Base-by-base conservation (phyloP, 2,329 filamentous ascomycete species). In the Aulographum hederae region DNA sequence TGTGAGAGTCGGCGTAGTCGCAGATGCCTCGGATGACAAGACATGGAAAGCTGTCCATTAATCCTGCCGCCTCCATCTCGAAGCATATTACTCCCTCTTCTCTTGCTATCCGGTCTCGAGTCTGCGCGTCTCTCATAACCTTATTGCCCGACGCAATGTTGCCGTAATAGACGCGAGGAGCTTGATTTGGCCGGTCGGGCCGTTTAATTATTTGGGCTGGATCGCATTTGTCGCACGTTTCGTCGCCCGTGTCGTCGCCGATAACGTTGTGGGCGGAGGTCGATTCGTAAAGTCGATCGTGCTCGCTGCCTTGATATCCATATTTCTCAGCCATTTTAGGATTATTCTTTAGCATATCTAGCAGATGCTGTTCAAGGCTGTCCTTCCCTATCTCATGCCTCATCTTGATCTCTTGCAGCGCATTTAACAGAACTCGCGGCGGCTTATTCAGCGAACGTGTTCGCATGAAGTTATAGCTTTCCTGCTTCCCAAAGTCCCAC, bases 121-220 rank as follows among this genome's bases (percentile, higher is more conserved):
- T 8, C 8, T 10, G 8, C 6, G 10, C 27, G 15, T 28, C 10
- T 28, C 16, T 28, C 12, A 28, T 17, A 10, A 28, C 8, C 8
- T n/a, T 28, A 31, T 61, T 51, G 10, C 50, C 55, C 0, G 54
- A 60, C 5, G 47, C 57, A 1, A 61, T 45, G 1, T 37, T 31
- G 0, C 58, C 57, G 18, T 60, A 39, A 31, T 56, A 50, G 1
- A 60, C 35, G 1, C n/a, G 34, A 20, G 50, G 45, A 3, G 38
- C 32, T 26, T 38, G 31, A 32, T 32, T 29, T 8, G 26, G 27
- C 28, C 34, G 27, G 8, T 8, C 8, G 8, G 11, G 12, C 12
- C 27, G 8, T 16, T 28, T n/a, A 28, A 28, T 14, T n/a, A 8
- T 14, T 8, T 14, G 8, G 15, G 27, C 8, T 17, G 27, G 12